phyloP scores from a whole-genome alignment of 2,329 filamentous ascomycete genomes.

The Pseudogymnoascus destructans region DNA sequence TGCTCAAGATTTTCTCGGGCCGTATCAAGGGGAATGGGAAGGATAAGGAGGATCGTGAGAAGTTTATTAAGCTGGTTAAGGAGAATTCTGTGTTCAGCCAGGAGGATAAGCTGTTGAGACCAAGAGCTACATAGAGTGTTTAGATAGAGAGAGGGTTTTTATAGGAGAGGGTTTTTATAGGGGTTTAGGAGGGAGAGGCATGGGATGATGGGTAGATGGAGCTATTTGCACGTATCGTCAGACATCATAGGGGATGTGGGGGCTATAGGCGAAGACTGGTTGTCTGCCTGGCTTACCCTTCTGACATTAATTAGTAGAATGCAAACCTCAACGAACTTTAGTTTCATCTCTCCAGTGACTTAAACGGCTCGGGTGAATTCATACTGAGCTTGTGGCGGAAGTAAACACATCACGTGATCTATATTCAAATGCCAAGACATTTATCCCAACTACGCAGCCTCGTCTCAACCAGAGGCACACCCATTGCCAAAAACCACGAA shows the following conservation, averaged over 20 bases:
- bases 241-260: not conserved
- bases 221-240: not conserved
- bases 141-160: not conserved
- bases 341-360: not conserved
- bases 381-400: not conserved
- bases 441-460: not conserved
- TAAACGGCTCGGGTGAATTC: not conserved
- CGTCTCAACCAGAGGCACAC: not conserved
- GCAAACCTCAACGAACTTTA: not conserved
- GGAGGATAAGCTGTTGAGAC: slow-evolving; percentile 38
- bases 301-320: slow-evolving; percentile 4
- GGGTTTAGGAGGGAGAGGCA: not conserved
- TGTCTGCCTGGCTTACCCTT: slow-evolving; percentile 1
- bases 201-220: not conserved
- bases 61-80: slow-evolving; percentile 49
- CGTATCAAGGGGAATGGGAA: slow-evolving; percentile 38
- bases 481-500: not conserved
- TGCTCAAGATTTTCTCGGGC: slow-evolving; percentile 41
- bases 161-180: no score
- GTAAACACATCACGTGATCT: not conserved
- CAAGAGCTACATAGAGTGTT: slow-evolving; percentile 10
- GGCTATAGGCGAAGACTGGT: not conserved
- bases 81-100: slow-evolving; percentile 37
- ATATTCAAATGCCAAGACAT: not conserved
- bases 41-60: slow-evolving; percentile 37